phyloP scores from a whole-genome alignment of 2,329 filamentous ascomycete genomes.

The Cryphonectria nitschkei region DNA sequence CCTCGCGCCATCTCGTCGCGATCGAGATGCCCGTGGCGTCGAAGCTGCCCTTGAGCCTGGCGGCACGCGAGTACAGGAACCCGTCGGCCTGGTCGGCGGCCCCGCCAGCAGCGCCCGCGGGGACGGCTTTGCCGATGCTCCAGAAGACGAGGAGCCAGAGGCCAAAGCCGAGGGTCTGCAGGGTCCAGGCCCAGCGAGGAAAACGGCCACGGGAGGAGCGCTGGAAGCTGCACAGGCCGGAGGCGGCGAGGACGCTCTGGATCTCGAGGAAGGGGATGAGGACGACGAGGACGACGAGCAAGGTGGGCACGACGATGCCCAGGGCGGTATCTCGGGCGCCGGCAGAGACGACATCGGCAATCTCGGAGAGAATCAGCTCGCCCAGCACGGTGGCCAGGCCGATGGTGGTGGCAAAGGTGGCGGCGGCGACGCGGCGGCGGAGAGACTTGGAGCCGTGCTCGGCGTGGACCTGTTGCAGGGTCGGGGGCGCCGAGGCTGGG shows the following conservation, averaged over 20 bases:
- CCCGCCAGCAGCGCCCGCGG: slow-evolving; percentile 38
- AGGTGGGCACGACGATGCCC: slow-evolving; percentile 68
- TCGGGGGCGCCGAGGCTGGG: slow-evolving; percentile 63
- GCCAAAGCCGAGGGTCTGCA: slow-evolving; percentile 65
- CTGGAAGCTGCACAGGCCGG: slow-evolving; percentile 65
- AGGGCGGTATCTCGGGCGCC: slow-evolving; percentile 70
- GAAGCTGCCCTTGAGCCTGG: slow-evolving; percentile 34
- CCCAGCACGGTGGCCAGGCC: slow-evolving; percentile 77
- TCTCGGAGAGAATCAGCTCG: slow-evolving; percentile 82
- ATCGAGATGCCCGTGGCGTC: slow-evolving; percentile 40
- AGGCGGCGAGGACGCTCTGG: slow-evolving; percentile 61
- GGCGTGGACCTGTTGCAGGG: slow-evolving; percentile 61
- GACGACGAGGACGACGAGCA: slow-evolving; percentile 73
- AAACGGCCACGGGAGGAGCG: slow-evolving; percentile 58
- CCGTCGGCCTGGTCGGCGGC: slow-evolving; percentile 24
- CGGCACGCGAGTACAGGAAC: slow-evolving; percentile 33
- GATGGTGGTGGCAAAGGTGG: slow-evolving; percentile 76
- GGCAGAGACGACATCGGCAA: slow-evolving; percentile 73
- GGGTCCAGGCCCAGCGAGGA: slow-evolving; percentile 64
- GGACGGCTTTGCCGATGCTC: slow-evolving; percentile 70
- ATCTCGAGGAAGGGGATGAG: slow-evolving; percentile 81
- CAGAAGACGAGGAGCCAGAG: slow-evolving; percentile 77
- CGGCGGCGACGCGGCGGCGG: slow-evolving; percentile 57
- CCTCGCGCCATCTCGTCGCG: slow-evolving; percentile 31
- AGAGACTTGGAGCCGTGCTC: slow-evolving; percentile 59